A percentile compares a stretch with the other conserved stretches of the same genome.
phyloP scores from a whole-genome alignment of 352 stramenopile genomes.

The Phytophthora agathidicida region DNA sequence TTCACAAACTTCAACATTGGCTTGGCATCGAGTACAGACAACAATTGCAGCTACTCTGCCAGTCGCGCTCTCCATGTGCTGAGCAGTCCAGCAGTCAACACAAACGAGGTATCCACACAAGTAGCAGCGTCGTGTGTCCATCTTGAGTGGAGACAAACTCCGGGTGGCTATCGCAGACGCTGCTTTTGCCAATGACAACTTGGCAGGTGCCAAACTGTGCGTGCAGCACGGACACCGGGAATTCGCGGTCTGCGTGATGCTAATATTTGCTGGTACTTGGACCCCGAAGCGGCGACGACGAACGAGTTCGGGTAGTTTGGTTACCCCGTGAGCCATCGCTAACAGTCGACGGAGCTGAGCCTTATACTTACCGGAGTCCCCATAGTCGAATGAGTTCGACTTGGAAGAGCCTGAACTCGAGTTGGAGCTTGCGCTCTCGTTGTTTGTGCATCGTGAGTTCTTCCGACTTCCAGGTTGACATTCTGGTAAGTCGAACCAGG shows the following conservation, averaged over 20 bases:
- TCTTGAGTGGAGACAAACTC: conserved; percentile 12
- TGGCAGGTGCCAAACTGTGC: conserved; percentile 35
- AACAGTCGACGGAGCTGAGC: conserved; percentile 27
- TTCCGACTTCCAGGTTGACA: conserved; percentile 4
- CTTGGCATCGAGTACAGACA: conserved; percentile 49
- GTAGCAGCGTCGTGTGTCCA: conserved; percentile 38
- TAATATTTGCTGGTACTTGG: conserved; percentile 52
- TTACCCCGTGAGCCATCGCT: conserved; percentile 37
- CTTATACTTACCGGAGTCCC: conserved; percentile 10
- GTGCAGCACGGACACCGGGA: conserved; percentile 61
- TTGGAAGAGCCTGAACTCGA: conserved; percentile 1
- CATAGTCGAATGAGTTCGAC: conserved; percentile 5
- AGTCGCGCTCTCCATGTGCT: conserved; percentile 36
- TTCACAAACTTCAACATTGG: conserved; percentile 53
- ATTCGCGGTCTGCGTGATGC: conserved; percentile 41
- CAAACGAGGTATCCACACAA: conserved; percentile 46
- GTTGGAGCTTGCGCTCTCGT: background rate
- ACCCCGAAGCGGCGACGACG: conserved; percentile 58
- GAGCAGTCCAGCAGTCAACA: conserved; percentile 35
- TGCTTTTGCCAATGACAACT: conserved; percentile 15
- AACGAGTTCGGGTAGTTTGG: conserved; percentile 46
- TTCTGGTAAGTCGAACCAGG: conserved; percentile 18
- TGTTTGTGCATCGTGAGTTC: conserved; percentile 13
- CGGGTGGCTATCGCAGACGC: conserved; percentile 4
- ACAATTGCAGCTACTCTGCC: conserved; percentile 40